Base-by-base conservation (phyloP, 2,329 filamentous ascomycete species). In the Ascochyta viciae-villosae region DNA sequence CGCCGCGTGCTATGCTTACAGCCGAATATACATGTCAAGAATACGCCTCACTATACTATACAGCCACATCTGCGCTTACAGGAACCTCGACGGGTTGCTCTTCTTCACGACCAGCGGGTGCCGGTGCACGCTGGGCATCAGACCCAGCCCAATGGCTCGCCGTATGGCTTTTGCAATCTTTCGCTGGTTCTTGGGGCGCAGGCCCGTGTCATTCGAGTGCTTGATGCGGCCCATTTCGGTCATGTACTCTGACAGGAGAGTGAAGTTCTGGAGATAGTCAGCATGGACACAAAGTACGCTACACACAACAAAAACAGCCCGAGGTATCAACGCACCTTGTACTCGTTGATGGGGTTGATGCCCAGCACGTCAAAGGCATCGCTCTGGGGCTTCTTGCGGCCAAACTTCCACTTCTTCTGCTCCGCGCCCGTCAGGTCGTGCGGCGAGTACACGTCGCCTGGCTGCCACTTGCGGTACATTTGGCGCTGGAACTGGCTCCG, bases 111-210 rank as follows among this genome's bases (percentile, higher is more conserved):
- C 71, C 57, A 74, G 42, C 3, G 95, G 95, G 78, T 99, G 95
- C 63, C 83, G 82, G 80, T 99, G 91, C 51, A 96, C 89, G 74
- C 89, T 96, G 23, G 95, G 95, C 84, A 98, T 92, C 58, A 98
- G 81, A 15, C 95, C 95, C 72, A 97, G 84, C 1, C 93, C 95
- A 68, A 98, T 89, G 19, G 91, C 89, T 66, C 95, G 85, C 63
- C 95, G 83, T 68, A 99, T 90, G 49, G 96, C 94, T 82, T 96
- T 97, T 60, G 94, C 90, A 73, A 99, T 87, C 79, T 89, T 92
- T 65, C 95, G 85, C 81, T 99, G 95, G 81, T 98, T 98, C 63
- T 91, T 89, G 3, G 90, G 90, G 54, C 91, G 85, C 58, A 99
- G 81, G 13, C 91, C 92, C 0, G 93, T 98, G 23, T 88, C 81